Base-by-base conservation (phyloP, 2,329 filamentous ascomycete species). In the Verticillium longisporum region DNA sequence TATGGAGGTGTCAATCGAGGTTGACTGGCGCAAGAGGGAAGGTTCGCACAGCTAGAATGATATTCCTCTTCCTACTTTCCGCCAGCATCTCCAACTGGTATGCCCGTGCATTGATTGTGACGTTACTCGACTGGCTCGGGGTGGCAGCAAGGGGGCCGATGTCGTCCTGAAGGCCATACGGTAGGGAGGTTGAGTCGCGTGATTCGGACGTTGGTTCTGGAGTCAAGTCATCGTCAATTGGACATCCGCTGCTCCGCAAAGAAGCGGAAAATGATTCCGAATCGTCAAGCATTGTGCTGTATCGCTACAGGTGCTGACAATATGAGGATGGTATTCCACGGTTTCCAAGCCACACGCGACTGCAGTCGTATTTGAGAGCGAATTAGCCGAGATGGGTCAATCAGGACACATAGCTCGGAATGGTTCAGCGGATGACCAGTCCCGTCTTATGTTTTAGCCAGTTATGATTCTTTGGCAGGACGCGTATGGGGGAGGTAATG, bases 31-130 rank as follows among this genome's bases (percentile, higher is more conserved):
- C 11, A 31, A 31, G 6, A 55, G 26, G 6, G 4, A 18, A 11
- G 36, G 7, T 6, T 31, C 79, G 63, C 76, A 91, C 88, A 32
- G 85, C 85, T 59, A 92, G 85, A 66, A 93, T 91, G 36, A 88
- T 83, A 70, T 92, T 93, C 56, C 80, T 76, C 63, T 82, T 80
- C 67, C 90, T 76, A 68, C 88, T 91, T 68, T 84, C 81, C 62
- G 88, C 81, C 59, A 90, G 79, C 90, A 94, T 92, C 74, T 93
- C 90, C 21, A 83, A 69, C 72, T 94, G 90, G 67, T 93, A 94
- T 1, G 82, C 83, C 56, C 89, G 77, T 18, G 82, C 72, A 61
- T 74, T 72, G 66, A 83, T 77, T 4, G n/a, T 53, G 18, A 7
- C 45, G 6, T 33, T 14, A 33, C 11, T 9, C 11, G 14, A 10